Base-by-base conservation (phyloP, 169 alveolate species). In the Eimeria nieschulzi region DNA sequence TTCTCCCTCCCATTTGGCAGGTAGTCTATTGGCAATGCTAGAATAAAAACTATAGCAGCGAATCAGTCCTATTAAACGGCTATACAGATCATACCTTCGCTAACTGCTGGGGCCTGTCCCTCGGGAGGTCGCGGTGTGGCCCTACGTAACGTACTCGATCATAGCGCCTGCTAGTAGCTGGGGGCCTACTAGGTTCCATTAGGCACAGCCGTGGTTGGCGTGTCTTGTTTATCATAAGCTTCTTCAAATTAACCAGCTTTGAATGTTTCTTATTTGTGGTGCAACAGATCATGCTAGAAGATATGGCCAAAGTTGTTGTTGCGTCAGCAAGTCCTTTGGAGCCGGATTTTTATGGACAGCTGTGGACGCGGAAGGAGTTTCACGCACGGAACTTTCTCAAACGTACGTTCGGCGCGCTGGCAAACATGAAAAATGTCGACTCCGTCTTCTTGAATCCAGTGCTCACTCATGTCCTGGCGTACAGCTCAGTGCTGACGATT, bases 371-470 rank as follows among this genome's bases (percentile, higher is more conserved):
- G 71, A 80, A 61, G 33, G 87, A 80, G 10, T 59, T 80, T 61
- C 87, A 80, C 9, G 75, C 87, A 8, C 61, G 75, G 6, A 80
- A 26, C 46, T 80, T 80, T 21, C 66, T 80, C 7, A 80, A 80
- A 39, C 87, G 87, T 10, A 80, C 75, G 7, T 80, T 80, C 33
- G 87, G 87, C 21, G 87, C 87, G 55, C 56, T 80, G n/a, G 87
- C 61, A 21, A 80, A 64, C 75, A 80, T 80, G 87, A 80, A 26
- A 19, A 21, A 80, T 59, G 87, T 80, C 17, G 87, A 80, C 61
- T 80, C 87, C 7, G 87, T 80, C 13, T 80, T 80, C 19, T 21
- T 80, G 87, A 80, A 80, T 33, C 87, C 87, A 6, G 61, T 80
- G 46, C 68, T 80, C 33, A 80, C 87, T 17, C 87, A 80, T 21